Evolutionary conservation across 495 filamentous ascomycete species (phyloP).

Genomic region (Neurospora sp.): DNA sequence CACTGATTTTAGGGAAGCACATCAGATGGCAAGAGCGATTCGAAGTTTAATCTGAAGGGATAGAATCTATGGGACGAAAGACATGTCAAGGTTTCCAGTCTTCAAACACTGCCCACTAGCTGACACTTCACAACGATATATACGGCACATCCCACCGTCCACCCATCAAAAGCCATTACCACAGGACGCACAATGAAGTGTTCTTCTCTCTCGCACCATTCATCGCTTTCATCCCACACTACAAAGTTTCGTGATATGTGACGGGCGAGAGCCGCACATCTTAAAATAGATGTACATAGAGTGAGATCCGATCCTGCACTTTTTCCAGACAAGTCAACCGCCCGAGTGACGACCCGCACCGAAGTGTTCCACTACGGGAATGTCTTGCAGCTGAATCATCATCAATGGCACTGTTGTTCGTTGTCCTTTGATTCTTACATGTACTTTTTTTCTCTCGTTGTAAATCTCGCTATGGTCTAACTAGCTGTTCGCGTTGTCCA

Average conservation of each 20-base stretch:
- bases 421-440: not conserved
- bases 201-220: not conserved
- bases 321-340: not conserved
- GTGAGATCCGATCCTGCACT: not conserved
- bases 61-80: not conserved
- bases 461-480: not conserved
- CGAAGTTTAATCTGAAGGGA: not conserved
- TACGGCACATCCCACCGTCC: not conserved
- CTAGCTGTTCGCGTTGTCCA: not conserved
- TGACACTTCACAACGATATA: not conserved
- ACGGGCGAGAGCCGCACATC: not conserved
- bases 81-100: not conserved
- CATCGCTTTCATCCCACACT: not conserved
- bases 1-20: not conserved
- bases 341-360: not conserved
- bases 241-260: not conserved
- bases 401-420: not conserved
- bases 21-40: not conserved
- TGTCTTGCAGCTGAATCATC: not conserved
- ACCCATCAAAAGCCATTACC: not conserved
- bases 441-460: not conserved
- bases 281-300: not conserved
- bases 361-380: not conserved
- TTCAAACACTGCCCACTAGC: not conserved
- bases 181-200: not conserved